Conservation (phyloP, 2,329 filamentous ascomycete genomes). For the Diaporthe caulivora region DNA sequence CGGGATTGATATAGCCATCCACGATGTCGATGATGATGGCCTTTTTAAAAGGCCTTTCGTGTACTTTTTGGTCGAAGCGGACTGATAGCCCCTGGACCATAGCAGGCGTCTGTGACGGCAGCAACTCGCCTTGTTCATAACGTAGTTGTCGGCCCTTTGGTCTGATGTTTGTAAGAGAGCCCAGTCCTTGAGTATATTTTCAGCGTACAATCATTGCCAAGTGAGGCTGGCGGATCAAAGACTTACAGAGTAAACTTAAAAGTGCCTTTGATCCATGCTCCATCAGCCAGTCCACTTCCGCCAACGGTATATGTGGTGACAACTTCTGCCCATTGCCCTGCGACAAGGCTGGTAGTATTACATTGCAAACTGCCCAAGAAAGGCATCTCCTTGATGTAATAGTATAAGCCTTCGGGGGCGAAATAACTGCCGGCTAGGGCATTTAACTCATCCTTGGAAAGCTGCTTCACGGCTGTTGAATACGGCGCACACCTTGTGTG, state of each 20-base stretch:
- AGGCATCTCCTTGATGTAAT: constrained; percentile 46
- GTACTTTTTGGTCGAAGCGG: constrained; percentile 54
- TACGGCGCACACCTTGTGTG: background rate
- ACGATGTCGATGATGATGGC: constrained; percentile 53
- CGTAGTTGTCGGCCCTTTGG: constrained; percentile 47
- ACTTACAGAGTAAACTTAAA: constrained; percentile 51
- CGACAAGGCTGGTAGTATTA: constrained; percentile 42
- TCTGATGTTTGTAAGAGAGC: constrained; percentile 51
- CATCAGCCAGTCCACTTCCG: constrained; percentile 49
- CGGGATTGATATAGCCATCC: constrained; percentile 52
- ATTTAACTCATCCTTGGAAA: constrained; percentile 43
- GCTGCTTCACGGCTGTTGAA: constrained; percentile 41
- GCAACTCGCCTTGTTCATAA: constrained; percentile 46
- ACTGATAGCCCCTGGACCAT: constrained; percentile 50
- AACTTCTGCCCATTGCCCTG: constrained; percentile 49
- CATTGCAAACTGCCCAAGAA: constrained; percentile 47
- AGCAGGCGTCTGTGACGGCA: constrained; percentile 48
- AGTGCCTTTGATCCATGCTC: constrained; percentile 54
- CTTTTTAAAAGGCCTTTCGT: constrained; percentile 54
- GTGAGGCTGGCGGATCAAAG: background rate
- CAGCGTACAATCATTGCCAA: background rate
- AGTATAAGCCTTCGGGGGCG: constrained; percentile 46
- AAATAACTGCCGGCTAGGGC: constrained; percentile 45
- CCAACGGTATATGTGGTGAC: constrained; percentile 47
- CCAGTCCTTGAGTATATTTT: constrained; percentile 44